These are phyloP conservation scores for Xylaria multiplex DNA, from an alignment of 2,329 filamentous ascomycete genomes.

Conservation along the genomic window DNA sequence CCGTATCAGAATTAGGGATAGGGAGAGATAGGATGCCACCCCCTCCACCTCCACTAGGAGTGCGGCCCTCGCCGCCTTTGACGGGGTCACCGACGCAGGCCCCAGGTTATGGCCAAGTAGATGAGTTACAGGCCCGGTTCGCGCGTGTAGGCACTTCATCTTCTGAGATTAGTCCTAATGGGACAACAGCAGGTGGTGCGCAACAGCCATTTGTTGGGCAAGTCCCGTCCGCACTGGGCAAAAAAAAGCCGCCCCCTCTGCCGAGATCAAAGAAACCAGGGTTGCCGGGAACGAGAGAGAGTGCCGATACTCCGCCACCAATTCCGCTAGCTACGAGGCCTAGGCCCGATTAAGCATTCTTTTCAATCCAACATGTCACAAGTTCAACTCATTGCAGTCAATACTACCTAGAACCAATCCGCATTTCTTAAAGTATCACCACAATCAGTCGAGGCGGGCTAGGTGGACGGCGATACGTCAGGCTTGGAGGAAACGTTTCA, in stretches of 20 bases:
- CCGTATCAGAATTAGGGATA: constrained; percentile 82
- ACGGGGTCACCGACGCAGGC: constrained; percentile 32
- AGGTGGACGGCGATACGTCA: constrained; percentile 12
- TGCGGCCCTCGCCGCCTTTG: constrained; percentile 41
- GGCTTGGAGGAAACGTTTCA: constrained; percentile 18
- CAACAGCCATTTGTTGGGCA: constrained; percentile 14
- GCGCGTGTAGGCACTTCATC: constrained; percentile 57
- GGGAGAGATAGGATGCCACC: constrained; percentile 49
- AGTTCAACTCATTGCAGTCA: background rate
- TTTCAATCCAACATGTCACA: background rate
- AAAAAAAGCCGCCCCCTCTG: constrained; percentile 63
- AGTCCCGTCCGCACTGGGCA: constrained; percentile 43
- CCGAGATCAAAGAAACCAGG: constrained; percentile 59
- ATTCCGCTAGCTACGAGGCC: constrained; percentile 64
- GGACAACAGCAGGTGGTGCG: constrained; percentile 54
- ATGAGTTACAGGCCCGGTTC: constrained; percentile 76
- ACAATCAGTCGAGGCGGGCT: background rate
- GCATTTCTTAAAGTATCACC: background rate
- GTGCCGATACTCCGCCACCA: constrained; percentile 57
- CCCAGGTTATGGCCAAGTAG: constrained; percentile 58
- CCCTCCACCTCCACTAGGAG: constrained; percentile 44
- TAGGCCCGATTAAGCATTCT: constrained; percentile 47
- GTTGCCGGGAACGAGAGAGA: constrained; percentile 45
- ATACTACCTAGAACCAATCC: background rate
- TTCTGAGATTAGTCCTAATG: background rate